phyloP scores from a whole-genome alignment of 345 rosid genomes.

The Odontarrhena argentea region DNA sequence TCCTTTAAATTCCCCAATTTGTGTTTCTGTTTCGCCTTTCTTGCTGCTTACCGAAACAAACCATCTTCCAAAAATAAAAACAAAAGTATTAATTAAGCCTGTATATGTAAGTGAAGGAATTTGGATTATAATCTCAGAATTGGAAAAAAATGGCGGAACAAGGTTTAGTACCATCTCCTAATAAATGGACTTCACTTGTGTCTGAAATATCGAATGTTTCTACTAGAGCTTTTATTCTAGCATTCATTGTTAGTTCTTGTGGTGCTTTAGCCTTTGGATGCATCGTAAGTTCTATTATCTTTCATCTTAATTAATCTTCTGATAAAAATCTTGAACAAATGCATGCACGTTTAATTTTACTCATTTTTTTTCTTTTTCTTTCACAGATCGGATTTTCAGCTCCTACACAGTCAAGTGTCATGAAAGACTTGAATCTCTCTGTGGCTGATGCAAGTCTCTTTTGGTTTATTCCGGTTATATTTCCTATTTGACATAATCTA shows the following conservation, averaged over 20 bases:
- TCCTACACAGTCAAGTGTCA: constrained; percentile 41
- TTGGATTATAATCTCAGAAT: constrained; percentile 20
- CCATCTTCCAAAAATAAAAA: no score
- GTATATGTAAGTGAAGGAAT: neutral
- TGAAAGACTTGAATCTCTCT: constrained; percentile 42
- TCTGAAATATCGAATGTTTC: constrained; percentile 36
- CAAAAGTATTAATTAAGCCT: no score
- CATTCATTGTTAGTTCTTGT: constrained; percentile 33
- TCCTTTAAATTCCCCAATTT: no score
- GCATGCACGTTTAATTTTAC: neutral
- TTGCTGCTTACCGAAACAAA: no score
- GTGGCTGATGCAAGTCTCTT: constrained; percentile 37
- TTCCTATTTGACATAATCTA: neutral
- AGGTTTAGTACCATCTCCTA: constrained; percentile 13
- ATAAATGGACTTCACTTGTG: constrained; percentile 7
- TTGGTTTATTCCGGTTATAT: constrained; percentile 21
- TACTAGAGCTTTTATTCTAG: constrained; percentile 38
- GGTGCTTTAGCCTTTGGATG: constrained; percentile 42
- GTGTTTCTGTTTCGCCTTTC: no score
- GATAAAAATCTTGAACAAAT: neutral
- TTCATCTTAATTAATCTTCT: neutral
- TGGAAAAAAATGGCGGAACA: constrained; percentile 26
- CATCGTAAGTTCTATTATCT: constrained; percentile 23
- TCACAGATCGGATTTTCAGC: constrained; percentile 38
- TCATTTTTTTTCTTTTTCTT: neutral